Percentiles rank a stretch among this genome's conserved stretches.
phyloP scores from a whole-genome alignment of 352 stramenopile genomes.

The Pythium brachiatum region DNA sequence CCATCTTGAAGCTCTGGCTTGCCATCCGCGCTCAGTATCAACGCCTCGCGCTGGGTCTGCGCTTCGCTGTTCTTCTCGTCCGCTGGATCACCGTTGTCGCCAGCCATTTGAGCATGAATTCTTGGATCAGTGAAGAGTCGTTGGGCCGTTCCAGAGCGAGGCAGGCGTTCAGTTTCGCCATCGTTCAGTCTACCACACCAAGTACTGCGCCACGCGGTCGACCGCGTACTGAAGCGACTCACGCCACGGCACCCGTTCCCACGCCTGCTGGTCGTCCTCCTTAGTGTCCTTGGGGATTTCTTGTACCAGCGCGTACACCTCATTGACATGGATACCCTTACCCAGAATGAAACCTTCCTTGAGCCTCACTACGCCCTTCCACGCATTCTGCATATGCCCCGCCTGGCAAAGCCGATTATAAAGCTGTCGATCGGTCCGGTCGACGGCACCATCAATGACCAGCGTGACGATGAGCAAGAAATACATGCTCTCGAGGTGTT shows the following conservation, averaged over 20 bases:
- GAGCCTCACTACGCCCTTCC: conserved; percentile 34
- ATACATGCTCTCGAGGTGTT: conserved; percentile 43
- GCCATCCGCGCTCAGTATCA: not conserved
- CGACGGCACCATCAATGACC: conserved; percentile 46
- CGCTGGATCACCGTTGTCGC: not conserved
- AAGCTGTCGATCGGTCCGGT: conserved; percentile 39
- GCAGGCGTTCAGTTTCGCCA: no score
- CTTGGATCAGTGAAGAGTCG: not conserved
- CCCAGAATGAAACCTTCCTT: conserved; percentile 40
- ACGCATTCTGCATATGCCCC: conserved; percentile 35
- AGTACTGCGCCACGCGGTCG: conserved; percentile 25
- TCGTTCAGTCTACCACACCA: conserved; percentile 30
- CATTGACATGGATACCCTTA: conserved; percentile 33
- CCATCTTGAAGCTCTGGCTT: not conserved
- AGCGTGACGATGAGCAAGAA: conserved; percentile 43
- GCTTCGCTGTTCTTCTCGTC: not conserved
- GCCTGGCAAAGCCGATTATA: conserved; percentile 44
- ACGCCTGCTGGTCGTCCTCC: conserved; percentile 4
- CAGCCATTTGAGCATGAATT: not conserved
- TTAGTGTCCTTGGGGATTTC: not conserved
- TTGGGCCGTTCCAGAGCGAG: not conserved
- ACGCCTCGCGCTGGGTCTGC: not conserved
- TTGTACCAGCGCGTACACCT: conserved; percentile 34
- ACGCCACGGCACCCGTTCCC: conserved; percentile 21
- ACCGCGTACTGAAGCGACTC: conserved; percentile 34